Evolutionary conservation across 108 stramenopile genomes (phyloP).

Genomic region (Cyclotella distinguenda): DNA sequence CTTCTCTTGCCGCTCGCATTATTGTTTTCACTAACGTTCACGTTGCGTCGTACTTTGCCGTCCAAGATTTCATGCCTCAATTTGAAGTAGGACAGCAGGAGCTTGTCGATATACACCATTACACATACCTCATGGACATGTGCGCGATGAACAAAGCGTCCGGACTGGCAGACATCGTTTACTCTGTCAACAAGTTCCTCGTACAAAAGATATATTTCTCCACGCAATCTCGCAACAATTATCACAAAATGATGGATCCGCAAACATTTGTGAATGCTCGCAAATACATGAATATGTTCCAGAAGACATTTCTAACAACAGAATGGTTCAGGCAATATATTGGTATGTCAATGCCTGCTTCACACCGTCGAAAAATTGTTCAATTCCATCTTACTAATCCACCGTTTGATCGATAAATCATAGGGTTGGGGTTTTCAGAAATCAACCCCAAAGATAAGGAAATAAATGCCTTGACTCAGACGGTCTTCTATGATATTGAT

Average conservation of each 20-base stretch:
- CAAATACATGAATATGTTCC: conserved; percentile 38
- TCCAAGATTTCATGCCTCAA: conserved; percentile 50
- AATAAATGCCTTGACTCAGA: conserved; percentile 53
- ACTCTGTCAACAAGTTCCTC: conserved; percentile 35
- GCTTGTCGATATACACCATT: conserved; percentile 51
- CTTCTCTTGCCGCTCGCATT: not conserved
- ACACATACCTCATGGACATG: conserved; percentile 55
- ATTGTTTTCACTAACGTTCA: not conserved
- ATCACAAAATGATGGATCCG: conserved; percentile 47
- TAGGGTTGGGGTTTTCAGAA: conserved; percentile 47
- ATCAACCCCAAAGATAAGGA: conserved; percentile 57
- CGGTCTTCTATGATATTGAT: conserved; percentile 51
- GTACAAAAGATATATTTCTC: conserved; percentile 45
- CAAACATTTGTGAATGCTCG: conserved; percentile 30
- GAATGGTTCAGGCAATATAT: conserved; percentile 49
- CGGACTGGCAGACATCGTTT: conserved; percentile 29
- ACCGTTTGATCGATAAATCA: not conserved
- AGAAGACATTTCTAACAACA: conserved; percentile 34
- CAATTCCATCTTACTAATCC: not conserved
- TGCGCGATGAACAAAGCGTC: conserved; percentile 39
- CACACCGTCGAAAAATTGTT: not conserved
- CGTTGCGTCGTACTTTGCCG: not conserved
- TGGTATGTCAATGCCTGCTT: conserved; percentile 2
- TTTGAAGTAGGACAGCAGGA: conserved; percentile 60
- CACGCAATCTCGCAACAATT: conserved; percentile 41